A percentile compares a stretch with the other conserved stretches of the same genome.
Conservation (phyloP, 2,329 filamentous ascomycete species). For the Penicillium verrucosum region DNA sequence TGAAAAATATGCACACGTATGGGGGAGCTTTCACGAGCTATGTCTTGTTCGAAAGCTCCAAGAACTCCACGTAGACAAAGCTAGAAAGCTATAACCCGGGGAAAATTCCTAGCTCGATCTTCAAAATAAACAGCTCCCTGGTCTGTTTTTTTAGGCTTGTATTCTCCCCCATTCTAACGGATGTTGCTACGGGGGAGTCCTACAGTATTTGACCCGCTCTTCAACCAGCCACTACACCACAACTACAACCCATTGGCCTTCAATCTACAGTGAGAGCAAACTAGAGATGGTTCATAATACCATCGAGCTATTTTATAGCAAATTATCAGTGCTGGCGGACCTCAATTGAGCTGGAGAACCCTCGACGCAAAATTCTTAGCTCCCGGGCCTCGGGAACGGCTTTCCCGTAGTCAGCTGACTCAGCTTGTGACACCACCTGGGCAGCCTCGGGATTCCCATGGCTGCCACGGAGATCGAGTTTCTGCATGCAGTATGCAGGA, state of each 20-base stretch:
- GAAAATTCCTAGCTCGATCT: background rate
- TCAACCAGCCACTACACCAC: slow-evolving; percentile 7
- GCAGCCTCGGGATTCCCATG: background rate
- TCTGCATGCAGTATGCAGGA: slow-evolving; percentile 3
- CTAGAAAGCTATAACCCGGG: background rate
- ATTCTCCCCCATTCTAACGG: background rate
- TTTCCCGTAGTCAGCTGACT: slow-evolving; percentile 22
- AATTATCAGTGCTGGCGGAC: background rate
- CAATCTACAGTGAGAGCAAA: slow-evolving; percentile 6
- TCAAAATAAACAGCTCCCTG: background rate
- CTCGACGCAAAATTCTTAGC: slow-evolving; percentile 22
- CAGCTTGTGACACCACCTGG: slow-evolving; percentile 13
- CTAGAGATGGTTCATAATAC: background rate
- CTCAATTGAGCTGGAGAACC: slow-evolving; percentile 4
- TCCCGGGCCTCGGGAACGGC: slow-evolving; percentile 22
- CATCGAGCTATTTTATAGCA: slow-evolving; percentile 1
- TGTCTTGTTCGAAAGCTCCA: background rate
- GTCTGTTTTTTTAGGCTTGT: background rate
- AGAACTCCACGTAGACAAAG: slow-evolving; percentile 5
- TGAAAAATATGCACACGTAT: slow-evolving; percentile 1
- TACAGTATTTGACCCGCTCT: slow-evolving; percentile 9
- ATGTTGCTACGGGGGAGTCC: slow-evolving; percentile 2
- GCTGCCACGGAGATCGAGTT: background rate
- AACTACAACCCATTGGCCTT: slow-evolving; percentile 8
- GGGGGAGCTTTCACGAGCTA: background rate